These are phyloP conservation scores for Chaetothyriales sp. DNA, from an alignment of 2,329 filamentous ascomycete genomes.

Conservation along the genomic window DNA sequence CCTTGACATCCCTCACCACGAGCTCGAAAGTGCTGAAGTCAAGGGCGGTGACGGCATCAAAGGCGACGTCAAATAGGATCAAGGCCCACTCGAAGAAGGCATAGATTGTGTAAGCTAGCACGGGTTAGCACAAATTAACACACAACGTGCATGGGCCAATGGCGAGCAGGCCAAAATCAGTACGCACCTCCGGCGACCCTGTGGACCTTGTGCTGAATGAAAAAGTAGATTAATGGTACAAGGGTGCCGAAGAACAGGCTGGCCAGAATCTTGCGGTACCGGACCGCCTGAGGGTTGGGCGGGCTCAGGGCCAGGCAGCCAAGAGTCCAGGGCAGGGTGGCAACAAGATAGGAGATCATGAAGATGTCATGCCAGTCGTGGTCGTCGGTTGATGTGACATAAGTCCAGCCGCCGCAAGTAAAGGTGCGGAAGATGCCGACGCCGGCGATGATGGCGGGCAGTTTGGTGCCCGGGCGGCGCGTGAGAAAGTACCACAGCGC, in stretches of 20 bases:
- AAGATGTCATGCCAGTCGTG: constrained; percentile 98
- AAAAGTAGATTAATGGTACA: constrained; percentile 85
- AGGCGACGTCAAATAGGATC: constrained; percentile 87
- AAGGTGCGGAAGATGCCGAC: constrained; percentile 78
- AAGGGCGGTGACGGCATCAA: constrained; percentile 85
- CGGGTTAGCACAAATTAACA: constrained; percentile 4
- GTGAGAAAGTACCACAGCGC: constrained; percentile 87
- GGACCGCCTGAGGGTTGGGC: constrained; percentile 65
- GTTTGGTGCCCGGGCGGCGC: constrained; percentile 54
- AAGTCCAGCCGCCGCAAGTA: constrained; percentile 95
- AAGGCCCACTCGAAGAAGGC: constrained; percentile 96
- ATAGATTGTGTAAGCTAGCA: constrained; percentile 83
- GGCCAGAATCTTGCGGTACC: constrained; percentile 76
- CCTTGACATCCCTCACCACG: constrained; percentile 76
- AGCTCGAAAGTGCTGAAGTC: constrained; percentile 87
- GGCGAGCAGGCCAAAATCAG: background rate
- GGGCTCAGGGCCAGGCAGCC: constrained; percentile 83
- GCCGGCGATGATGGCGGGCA: constrained; percentile 68
- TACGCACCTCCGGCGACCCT: constrained; percentile 74
- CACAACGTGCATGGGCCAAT: background rate
- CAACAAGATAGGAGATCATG: constrained; percentile 95
- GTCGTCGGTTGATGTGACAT: constrained; percentile 94
- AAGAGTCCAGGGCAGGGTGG: constrained; percentile 86
- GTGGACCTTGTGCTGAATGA: constrained; percentile 97
- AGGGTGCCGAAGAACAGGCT: constrained; percentile 79